A percentile compares a stretch with the other conserved stretches of the same genome.
These are phyloP conservation scores for Blastobotrys muscicola DNA, from an alignment of 805 yeast species.

Conservation along the genomic window DNA sequence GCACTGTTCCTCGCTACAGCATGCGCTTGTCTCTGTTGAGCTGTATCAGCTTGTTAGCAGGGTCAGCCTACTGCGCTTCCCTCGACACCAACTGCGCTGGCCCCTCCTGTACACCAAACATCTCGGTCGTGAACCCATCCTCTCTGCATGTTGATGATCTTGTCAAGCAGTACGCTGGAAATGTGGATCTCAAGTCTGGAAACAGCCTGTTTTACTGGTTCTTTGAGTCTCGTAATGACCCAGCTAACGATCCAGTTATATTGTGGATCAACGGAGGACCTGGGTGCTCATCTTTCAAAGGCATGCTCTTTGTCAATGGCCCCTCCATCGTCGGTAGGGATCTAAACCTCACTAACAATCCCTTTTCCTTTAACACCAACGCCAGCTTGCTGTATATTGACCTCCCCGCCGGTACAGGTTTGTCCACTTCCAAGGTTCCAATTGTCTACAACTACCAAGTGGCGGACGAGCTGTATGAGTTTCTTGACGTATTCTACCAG, in stretches of 20 bases:
- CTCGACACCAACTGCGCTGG: too few relatives aligned
- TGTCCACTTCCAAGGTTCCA: slow-evolving; percentile 60
- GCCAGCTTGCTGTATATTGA: slow-evolving; percentile 87
- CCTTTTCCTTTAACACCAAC: slow-evolving; percentile 82
- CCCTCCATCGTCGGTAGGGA: slow-evolving; percentile 64
- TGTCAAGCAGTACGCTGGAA: slow-evolving; percentile 67
- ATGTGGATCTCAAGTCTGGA: slow-evolving; percentile 58
- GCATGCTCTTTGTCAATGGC: slow-evolving; percentile 84
- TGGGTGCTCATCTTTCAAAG: slow-evolving; percentile 88
- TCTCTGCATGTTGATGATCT: slow-evolving; percentile 56
- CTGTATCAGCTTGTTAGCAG: too few relatives aligned
- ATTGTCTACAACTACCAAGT: slow-evolving; percentile 71
- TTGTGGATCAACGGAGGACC: slow-evolving; percentile 97
- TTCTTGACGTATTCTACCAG: slow-evolving; percentile 73
- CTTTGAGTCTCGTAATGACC: slow-evolving; percentile 86
- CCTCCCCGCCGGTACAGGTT: slow-evolving; percentile 91
- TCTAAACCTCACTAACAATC: slow-evolving; percentile 64
- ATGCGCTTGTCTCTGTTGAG: too few relatives aligned
- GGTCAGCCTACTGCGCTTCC: too few relatives aligned
- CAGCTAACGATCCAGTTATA: slow-evolving; percentile 74
- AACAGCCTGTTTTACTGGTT: slow-evolving; percentile 64
- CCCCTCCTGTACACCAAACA: too few relatives aligned
- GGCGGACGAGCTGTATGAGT: slow-evolving; percentile 77
- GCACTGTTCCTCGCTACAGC: too few relatives aligned
- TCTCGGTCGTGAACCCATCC: background rate